Conservation (phyloP, 2,329 filamentous ascomycete species). For the Leptographium flavum region DNA sequence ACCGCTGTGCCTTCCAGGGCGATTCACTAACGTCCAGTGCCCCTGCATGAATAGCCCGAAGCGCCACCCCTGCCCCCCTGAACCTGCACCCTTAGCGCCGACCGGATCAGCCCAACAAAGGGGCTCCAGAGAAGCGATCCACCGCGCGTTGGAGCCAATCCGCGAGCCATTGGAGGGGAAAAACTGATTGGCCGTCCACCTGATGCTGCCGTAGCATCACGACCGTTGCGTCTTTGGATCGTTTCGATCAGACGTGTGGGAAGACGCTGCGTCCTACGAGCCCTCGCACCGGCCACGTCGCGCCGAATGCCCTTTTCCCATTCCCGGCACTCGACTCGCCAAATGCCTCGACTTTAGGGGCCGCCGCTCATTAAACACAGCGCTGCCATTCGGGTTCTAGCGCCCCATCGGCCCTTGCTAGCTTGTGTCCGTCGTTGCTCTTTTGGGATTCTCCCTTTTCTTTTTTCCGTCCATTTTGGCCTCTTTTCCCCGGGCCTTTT, state of each 20-base stretch:
- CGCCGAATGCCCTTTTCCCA: neutral
- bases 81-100: neutral
- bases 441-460: neutral
- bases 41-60: neutral
- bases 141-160: no score
- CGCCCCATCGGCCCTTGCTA: neutral
- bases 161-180: neutral
- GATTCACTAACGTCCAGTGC: no score
- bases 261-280: no score
- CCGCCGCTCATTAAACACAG: neutral
- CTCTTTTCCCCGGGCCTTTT: neutral
- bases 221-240: no score
- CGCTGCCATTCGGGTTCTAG: neutral
- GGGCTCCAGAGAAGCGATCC: neutral
- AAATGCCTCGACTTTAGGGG: neutral
- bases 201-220: no score
- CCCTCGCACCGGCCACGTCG: neutral
- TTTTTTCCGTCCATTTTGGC: no score
- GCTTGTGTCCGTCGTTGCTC: neutral
- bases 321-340: neutral
- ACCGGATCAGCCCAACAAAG: slow-evolving; percentile 1
- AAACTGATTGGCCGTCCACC: neutral
- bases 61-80: no score
- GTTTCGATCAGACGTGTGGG: no score
- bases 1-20: no score